Conservation (phyloP, 352 stramenopile genomes). For the Proteromonas lacertae region DNA sequence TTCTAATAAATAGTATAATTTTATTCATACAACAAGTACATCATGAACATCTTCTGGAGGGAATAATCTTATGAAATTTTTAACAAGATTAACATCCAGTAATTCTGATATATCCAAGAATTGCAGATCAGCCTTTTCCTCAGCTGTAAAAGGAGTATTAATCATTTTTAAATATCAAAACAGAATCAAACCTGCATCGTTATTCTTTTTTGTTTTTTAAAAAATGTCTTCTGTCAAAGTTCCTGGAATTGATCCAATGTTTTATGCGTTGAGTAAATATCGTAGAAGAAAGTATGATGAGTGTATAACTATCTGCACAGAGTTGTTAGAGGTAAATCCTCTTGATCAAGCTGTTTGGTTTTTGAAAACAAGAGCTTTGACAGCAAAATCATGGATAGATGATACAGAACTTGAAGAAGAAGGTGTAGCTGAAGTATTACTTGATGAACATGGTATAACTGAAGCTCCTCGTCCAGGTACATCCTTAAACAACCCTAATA, state of each 20-base stretch:
- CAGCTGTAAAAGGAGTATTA: too few relatives aligned
- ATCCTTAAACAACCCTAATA: constrained; percentile 40
- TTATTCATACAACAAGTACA: too few relatives aligned
- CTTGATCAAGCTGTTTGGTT: constrained; percentile 52
- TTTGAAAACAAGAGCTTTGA: constrained; percentile 46
- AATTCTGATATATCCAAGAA: too few relatives aligned
- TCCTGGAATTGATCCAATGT: constrained; percentile 33
- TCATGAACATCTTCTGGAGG: too few relatives aligned
- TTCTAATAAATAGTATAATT: too few relatives aligned
- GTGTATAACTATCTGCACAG: constrained; percentile 33
- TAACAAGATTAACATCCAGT: too few relatives aligned
- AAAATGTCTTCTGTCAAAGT: too few relatives aligned
- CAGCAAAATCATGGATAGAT: constrained; percentile 43
- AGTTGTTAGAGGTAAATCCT: constrained; percentile 33
- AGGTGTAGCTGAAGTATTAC: constrained; percentile 41
- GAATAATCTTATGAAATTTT: too few relatives aligned
- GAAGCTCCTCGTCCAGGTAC: constrained; percentile 35
- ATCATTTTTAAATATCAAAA: too few relatives aligned
- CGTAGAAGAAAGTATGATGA: constrained; percentile 31
- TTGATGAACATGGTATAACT: constrained; percentile 57
- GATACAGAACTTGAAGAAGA: constrained; percentile 27
- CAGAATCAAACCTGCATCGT: too few relatives aligned
- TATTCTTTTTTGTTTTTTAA: too few relatives aligned
- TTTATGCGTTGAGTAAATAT: constrained; percentile 28
- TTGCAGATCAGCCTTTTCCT: too few relatives aligned